Conservation (phyloP, 305 asterid genomes). For the Plantago lanceolata region DNA sequence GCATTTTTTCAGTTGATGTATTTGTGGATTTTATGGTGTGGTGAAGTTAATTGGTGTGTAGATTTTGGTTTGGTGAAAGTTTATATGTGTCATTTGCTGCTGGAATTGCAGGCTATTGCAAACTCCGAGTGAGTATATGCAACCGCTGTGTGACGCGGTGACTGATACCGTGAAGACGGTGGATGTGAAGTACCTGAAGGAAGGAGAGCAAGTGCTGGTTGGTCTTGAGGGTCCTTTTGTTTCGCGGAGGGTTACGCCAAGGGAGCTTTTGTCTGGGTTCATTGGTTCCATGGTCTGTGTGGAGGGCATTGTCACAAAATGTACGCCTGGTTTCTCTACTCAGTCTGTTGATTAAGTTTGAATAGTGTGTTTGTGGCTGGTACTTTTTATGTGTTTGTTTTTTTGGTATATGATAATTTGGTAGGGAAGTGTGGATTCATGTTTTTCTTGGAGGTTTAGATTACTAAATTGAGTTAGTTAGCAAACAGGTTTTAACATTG, state of each 20-base stretch:
- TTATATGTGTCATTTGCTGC: slow-evolving; percentile 2
- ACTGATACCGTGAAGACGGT: slow-evolving; percentile 63
- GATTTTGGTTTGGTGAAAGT: no score
- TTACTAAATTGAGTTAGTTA: neutral
- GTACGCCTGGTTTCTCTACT: slow-evolving; percentile 30
- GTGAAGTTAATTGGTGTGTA: no score
- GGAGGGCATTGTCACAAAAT: slow-evolving; percentile 89
- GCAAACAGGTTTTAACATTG: neutral
- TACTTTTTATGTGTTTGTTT: neutral
- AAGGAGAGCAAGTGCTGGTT: slow-evolving; percentile 82
- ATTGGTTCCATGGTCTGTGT: slow-evolving; percentile 92
- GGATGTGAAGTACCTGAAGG: slow-evolving; percentile 78
- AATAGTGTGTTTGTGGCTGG: neutral
- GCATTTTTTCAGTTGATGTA: no score
- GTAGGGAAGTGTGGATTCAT: neutral
- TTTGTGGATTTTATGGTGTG: neutral
- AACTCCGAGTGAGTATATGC: slow-evolving; percentile 89
- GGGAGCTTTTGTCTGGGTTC: slow-evolving; percentile 87
- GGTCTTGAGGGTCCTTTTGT: slow-evolving; percentile 96
- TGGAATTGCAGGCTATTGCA: slow-evolving; percentile 63
- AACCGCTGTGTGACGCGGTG: slow-evolving; percentile 80
- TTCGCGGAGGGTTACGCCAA: slow-evolving; percentile 87
- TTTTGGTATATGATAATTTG: neutral
- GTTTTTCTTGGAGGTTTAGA: neutral
- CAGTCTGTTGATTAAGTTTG: slow-evolving; percentile 1